Percentiles rank a stretch among this genome's conserved stretches.
Evolutionary conservation across 2,329 filamentous ascomycete genomes (phyloP).

Genomic region (Coniella lustricola): DNA sequence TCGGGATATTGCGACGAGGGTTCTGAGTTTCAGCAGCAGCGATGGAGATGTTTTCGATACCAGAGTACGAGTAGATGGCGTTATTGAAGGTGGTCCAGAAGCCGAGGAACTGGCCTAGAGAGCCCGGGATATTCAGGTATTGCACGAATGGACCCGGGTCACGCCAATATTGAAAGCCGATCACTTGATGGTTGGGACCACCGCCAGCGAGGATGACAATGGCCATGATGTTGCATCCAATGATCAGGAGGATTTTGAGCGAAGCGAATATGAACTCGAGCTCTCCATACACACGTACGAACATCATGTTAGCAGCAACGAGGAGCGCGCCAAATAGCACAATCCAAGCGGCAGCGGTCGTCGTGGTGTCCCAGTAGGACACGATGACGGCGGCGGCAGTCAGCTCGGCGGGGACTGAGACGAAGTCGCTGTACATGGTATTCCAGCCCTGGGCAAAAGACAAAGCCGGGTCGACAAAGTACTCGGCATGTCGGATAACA

Average conservation of each 20-base stretch:
- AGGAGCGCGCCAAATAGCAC: slow-evolving; percentile 7
- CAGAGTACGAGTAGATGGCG: slow-evolving; percentile 7
- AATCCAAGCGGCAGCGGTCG: slow-evolving; percentile 5
- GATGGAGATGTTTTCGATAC: slow-evolving; percentile 18
- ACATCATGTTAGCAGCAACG: slow-evolving; percentile 1
- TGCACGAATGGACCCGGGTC: slow-evolving; percentile 18
- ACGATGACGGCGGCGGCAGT: slow-evolving; percentile 14
- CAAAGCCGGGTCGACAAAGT: slow-evolving; percentile 12
- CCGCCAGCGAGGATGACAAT: slow-evolving; percentile 18
- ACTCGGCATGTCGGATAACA: slow-evolving; percentile 10
- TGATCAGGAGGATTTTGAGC: slow-evolving; percentile 7
- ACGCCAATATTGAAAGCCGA: slow-evolving; percentile 19
- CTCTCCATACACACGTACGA: slow-evolving; percentile 5
- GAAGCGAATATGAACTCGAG: slow-evolving; percentile 8
- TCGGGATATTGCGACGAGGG: slow-evolving; percentile 35
- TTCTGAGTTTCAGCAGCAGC: slow-evolving; percentile 28
- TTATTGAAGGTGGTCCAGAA: slow-evolving; percentile 17
- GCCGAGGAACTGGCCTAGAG: slow-evolving; percentile 19
- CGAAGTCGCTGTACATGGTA: slow-evolving; percentile 5
- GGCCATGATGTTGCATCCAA: slow-evolving; percentile 9
- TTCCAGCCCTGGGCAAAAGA: slow-evolving; percentile 14
- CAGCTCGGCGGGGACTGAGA: slow-evolving; percentile 17
- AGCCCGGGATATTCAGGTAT: slow-evolving; percentile 16
- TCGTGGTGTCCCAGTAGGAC: slow-evolving; percentile 1
- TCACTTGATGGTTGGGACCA: slow-evolving; percentile 17